These are phyloP conservation scores for Scedosporium dehoogii DNA, from an alignment of 2,329 filamentous ascomycete genomes.

Conservation along the genomic window DNA sequence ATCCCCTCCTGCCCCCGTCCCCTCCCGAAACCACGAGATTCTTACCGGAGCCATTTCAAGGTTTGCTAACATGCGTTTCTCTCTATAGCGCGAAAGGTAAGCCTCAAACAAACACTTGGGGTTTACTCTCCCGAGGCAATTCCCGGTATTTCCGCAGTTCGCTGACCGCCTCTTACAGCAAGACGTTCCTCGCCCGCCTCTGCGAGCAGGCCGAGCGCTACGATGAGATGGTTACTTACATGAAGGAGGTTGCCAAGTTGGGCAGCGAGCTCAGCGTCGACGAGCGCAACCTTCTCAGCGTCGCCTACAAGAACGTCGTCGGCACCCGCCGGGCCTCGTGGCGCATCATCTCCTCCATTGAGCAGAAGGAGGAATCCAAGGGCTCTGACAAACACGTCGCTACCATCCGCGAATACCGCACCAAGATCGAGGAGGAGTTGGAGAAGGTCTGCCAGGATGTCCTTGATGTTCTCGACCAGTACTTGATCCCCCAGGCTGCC, in stretches of 20 bases:
- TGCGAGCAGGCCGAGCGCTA: slow-evolving; percentile 99
- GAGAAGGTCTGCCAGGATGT: slow-evolving; percentile 98
- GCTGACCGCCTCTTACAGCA: slow-evolving; percentile 46
- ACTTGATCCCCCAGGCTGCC: slow-evolving; percentile 90
- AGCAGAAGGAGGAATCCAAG: slow-evolving; percentile 99
- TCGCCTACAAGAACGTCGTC: slow-evolving; percentile 99
- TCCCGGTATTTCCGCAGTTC: slow-evolving; percentile 14
- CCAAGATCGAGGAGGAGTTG: slow-evolving; percentile 96
- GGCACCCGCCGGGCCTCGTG: slow-evolving; percentile 96
- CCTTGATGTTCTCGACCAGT: slow-evolving; percentile 85
- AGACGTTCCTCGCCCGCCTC: slow-evolving; percentile 98
- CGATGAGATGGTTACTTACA: slow-evolving; percentile 99
- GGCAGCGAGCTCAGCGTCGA: slow-evolving; percentile 78
- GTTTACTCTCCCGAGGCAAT: slow-evolving; percentile 4
- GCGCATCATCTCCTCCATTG: slow-evolving; percentile 99
- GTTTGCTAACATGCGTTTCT: slow-evolving; percentile 25
- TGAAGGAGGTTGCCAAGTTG: slow-evolving; percentile 98
- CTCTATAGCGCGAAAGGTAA: slow-evolving; percentile 59
- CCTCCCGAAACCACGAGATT: slow-evolving; percentile 6
- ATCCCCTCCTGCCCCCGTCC: neutral
- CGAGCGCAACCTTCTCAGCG: slow-evolving; percentile 96
- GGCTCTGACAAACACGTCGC: slow-evolving; percentile 88
- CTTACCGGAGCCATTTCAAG: slow-evolving; percentile 12
- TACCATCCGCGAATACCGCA: slow-evolving; percentile 93
- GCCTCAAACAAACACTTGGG: slow-evolving; percentile 14